Evolutionary conservation across 371 early-diverging fungal genomes (phyloP).

Genomic region (Zancudomyces culisetae): DNA sequence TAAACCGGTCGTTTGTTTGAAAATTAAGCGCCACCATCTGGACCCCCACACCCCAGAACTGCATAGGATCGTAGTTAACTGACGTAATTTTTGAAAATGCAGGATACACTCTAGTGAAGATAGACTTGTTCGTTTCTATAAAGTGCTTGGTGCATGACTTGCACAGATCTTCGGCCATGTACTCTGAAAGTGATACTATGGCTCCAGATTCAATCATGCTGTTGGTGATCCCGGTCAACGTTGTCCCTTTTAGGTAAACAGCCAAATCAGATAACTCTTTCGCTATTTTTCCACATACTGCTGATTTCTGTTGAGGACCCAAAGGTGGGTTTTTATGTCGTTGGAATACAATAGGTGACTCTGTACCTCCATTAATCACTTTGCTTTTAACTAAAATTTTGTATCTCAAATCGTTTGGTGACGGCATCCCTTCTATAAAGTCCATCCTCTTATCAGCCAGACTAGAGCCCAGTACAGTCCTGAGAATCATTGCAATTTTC

Average conservation of each 20-base stretch:
- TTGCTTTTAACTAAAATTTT: slow-evolving; percentile 50
- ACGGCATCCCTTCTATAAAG: slow-evolving; percentile 31
- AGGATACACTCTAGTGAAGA: slow-evolving; percentile 54
- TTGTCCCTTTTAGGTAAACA: slow-evolving; percentile 43
- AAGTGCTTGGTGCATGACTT: slow-evolving; percentile 22
- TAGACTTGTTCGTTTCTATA: slow-evolving; percentile 27
- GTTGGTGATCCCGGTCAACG: slow-evolving; percentile 27
- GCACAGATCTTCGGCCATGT: slow-evolving; percentile 16
- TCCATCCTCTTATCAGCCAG: slow-evolving; percentile 31
- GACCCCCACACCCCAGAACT: slow-evolving; percentile 49
- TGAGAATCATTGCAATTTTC: slow-evolving; percentile 43
- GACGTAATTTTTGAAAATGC: slow-evolving; percentile 44
- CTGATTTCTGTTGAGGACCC: slow-evolving; percentile 9
- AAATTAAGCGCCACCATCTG: slow-evolving; percentile 76
- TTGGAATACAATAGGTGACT: no score
- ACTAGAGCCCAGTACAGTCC: slow-evolving; percentile 34
- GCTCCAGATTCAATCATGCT: slow-evolving; percentile 22
- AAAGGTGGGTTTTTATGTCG: no score
- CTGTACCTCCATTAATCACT: slow-evolving; percentile 14
- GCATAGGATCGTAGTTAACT: slow-evolving; percentile 55
- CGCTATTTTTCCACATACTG: slow-evolving; percentile 27
- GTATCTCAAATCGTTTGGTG: slow-evolving; percentile 38
- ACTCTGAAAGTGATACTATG: slow-evolving; percentile 51
- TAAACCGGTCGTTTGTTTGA: slow-evolving; percentile 47
- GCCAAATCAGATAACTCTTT: slow-evolving; percentile 38